Conservation (phyloP, 371 early-diverging fungal genomes). For the Dinochytrium kinnereticum region DNA sequence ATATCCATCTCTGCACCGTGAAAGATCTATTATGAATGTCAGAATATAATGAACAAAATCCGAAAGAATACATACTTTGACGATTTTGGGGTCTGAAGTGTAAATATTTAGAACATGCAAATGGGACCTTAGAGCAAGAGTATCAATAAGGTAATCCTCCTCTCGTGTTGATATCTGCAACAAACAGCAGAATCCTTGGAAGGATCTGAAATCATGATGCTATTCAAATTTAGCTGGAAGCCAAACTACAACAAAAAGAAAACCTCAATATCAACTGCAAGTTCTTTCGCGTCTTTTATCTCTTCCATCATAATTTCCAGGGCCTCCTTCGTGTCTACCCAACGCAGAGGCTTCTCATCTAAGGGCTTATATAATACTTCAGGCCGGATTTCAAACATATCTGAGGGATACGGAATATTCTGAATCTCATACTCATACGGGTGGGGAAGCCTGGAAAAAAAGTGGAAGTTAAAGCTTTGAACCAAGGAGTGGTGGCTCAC, state of each 20-base stretch:
- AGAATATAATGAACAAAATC: background rate
- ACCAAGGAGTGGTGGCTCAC: constrained; percentile 24
- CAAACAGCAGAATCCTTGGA: constrained; percentile 92
- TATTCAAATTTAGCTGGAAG: constrained; percentile 12
- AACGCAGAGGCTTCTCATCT: constrained; percentile 66
- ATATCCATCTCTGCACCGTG: constrained; percentile 97
- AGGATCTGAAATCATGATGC: constrained; percentile 93
- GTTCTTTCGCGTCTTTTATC: constrained; percentile 66
- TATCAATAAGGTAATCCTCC: constrained; percentile 90
- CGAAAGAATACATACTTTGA: constrained; percentile 78
- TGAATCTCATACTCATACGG: constrained; percentile 93
- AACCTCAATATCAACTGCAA: constrained; percentile 94
- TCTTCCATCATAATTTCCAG: constrained; percentile 66
- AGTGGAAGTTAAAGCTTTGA: background rate
- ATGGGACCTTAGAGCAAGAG: constrained; percentile 79
- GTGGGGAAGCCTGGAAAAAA: constrained; percentile 63
- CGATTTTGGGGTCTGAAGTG: constrained; percentile 85
- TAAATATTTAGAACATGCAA: constrained; percentile 78
- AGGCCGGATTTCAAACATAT: constrained; percentile 64
- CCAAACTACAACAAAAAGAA: background rate
- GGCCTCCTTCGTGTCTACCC: constrained; percentile 74
- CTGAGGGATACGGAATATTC: constrained; percentile 74
- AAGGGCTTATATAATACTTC: constrained; percentile 66
- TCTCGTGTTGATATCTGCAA: constrained; percentile 92
- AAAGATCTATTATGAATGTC: constrained; percentile 57